Conservation (phyloP, 1,284 basidiomycete genomes). For the Trametes versicolor region DNA sequence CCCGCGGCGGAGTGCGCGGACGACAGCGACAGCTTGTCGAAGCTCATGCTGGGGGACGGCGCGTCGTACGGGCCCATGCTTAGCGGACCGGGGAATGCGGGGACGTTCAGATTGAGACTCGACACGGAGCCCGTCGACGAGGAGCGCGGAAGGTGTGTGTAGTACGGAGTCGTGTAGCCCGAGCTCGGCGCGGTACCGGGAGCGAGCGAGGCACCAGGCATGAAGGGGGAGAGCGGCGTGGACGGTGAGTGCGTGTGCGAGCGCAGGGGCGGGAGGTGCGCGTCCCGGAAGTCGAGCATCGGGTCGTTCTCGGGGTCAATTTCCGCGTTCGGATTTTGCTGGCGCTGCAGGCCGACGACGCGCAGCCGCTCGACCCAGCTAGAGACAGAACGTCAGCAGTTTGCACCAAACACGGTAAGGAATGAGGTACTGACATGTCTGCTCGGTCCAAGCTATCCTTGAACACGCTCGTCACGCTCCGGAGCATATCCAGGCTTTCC, state of each 20-base stretch:
- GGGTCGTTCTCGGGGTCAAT: conserved; percentile 26
- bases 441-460: conserved; percentile 90
- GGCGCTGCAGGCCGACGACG: conserved; percentile 77
- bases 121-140: conserved; percentile 34
- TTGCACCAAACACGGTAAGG: conserved; percentile 20
- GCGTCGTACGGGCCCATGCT: conserved; percentile 33
- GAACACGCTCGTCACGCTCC: conserved; percentile 86
- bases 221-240: conserved; percentile 37
- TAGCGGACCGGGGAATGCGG: conserved; percentile 32
- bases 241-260: conserved; percentile 36
- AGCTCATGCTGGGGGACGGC: conserved; percentile 30
- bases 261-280: conserved; percentile 30
- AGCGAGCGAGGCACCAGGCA: conserved; percentile 25
- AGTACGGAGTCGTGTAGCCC: conserved; percentile 38
- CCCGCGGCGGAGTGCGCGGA: conserved; percentile 32
- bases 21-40: conserved; percentile 41
- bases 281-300: conserved; percentile 34
- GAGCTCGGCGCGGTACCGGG: conserved; percentile 30
- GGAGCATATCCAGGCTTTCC: conserved; percentile 92
- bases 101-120: conserved; percentile 26
- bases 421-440: conserved; percentile 71
- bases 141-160: conserved; percentile 24
- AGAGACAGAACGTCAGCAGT: conserved; percentile 4
- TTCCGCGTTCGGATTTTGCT: conserved; percentile 40
- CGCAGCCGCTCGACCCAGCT: conserved; percentile 86